These are phyloP conservation scores for Cyberlindnera galapagoensis DNA, from an alignment of 805 yeast species.

Conservation along the genomic window DNA sequence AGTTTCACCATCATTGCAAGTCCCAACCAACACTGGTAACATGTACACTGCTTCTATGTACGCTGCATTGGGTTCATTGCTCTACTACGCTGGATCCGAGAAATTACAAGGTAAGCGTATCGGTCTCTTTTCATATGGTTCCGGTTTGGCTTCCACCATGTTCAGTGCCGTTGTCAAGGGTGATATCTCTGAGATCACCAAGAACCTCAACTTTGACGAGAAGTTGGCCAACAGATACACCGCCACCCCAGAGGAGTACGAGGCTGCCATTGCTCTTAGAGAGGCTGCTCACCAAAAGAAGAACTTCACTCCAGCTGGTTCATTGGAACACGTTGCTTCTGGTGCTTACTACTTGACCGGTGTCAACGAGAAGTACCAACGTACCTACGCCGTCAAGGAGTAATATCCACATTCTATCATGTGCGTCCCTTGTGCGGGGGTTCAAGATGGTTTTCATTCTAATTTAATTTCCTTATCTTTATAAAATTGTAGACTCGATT, in stretches of 20 bases:
- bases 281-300: conserved; percentile 85
- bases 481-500: no score
- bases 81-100: conserved; percentile 69
- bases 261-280: conserved; percentile 75
- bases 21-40: conserved; percentile 97
- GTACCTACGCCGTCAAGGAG: conserved; percentile 67
- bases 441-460: no score
- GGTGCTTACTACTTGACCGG: conserved; percentile 83
- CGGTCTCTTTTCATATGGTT: conserved; percentile 94
- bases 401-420: conserved; percentile 29
- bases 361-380: conserved; percentile 84
- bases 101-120: conserved; percentile 76
- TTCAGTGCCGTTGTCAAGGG: conserved; percentile 76
- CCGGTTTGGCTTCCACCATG: conserved; percentile 92
- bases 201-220: conserved; percentile 58
- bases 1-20: conserved; percentile 73
- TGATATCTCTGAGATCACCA: conserved; percentile 63
- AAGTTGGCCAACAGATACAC: conserved; percentile 59
- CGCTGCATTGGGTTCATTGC: conserved; percentile 77
- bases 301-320: conserved; percentile 72
- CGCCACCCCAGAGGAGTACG: conserved; percentile 74
- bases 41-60: conserved; percentile 94
- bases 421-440: no score
- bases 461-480: no score
- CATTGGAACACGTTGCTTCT: conserved; percentile 57